Conservation (phyloP, 1,284 basidiomycete species). For the Leccinum pachyderme region DNA sequence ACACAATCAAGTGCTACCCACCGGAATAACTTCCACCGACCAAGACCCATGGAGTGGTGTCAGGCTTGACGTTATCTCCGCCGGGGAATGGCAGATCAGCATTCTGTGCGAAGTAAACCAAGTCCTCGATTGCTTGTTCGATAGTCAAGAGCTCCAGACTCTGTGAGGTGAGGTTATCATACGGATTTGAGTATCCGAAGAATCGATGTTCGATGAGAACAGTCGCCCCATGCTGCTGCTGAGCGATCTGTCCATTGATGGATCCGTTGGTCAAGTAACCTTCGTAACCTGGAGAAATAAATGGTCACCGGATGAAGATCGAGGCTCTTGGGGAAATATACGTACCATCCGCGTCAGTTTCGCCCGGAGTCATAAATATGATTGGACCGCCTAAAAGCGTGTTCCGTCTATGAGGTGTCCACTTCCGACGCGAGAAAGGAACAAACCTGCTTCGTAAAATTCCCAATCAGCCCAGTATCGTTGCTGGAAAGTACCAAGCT, state of each 20-base stretch:
- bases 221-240: constrained; percentile 60
- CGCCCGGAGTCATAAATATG: constrained; percentile 54
- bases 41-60: constrained; percentile 64
- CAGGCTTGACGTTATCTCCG: constrained; percentile 55
- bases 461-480: constrained; percentile 68
- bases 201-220: constrained; percentile 60
- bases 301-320: constrained; percentile 18
- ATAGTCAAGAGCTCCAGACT: constrained; percentile 62
- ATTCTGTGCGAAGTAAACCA: constrained; percentile 68
- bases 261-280: constrained; percentile 63
- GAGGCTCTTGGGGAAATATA: not conserved
- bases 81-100: constrained; percentile 65
- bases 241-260: constrained; percentile 65
- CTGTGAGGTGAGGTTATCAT: constrained; percentile 54
- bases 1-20: constrained; percentile 3
- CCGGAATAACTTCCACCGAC: constrained; percentile 70
- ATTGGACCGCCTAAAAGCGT: constrained; percentile 62
- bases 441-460: constrained; percentile 54
- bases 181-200: constrained; percentile 58
- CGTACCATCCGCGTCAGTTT: constrained; percentile 43
- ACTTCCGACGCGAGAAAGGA: constrained; percentile 1
- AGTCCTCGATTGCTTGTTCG: constrained; percentile 69
- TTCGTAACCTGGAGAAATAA: constrained; percentile 42
- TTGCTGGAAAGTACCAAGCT: constrained; percentile 72
- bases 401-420: not conserved